phyloP scores from a whole-genome alignment of 2,329 filamentous ascomycete genomes.

The Chaetomium globosum region DNA sequence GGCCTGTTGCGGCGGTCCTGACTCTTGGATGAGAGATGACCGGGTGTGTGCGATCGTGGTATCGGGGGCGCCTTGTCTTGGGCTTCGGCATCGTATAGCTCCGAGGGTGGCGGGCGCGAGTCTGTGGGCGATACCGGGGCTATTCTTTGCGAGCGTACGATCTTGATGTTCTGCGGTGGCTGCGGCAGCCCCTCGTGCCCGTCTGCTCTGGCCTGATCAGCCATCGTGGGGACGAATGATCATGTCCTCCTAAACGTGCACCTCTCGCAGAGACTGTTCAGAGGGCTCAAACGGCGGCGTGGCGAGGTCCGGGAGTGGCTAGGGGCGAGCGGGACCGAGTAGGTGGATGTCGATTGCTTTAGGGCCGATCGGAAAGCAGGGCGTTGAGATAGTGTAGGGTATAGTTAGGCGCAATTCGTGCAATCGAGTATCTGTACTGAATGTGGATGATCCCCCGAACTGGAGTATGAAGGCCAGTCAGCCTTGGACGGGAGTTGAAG shows the following conservation, averaged over 20 bases:
- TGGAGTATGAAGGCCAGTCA: not conserved
- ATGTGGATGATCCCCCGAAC: not conserved
- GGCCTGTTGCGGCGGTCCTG: constrained; percentile 54
- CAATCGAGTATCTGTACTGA: not conserved
- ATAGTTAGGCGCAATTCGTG: not conserved
- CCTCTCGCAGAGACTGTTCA: constrained; percentile 13
- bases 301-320: not conserved
- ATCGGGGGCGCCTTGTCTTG: constrained; percentile 46
- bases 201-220: constrained; percentile 45
- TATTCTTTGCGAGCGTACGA: constrained; percentile 59
- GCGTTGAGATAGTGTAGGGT: not conserved
- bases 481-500: constrained; percentile 1
- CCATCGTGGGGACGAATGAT: constrained; percentile 45
- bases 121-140: constrained; percentile 38
- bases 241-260: constrained; percentile 37
- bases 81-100: constrained; percentile 39
- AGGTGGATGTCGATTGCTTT: not conserved
- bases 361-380: not conserved
- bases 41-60: constrained; percentile 63
- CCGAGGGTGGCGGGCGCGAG: constrained; percentile 42
- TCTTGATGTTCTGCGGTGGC: constrained; percentile 49
- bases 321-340: not conserved
- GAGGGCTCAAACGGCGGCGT: not conserved
- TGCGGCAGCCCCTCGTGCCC: constrained; percentile 37
- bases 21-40: constrained; percentile 62